Conservation (phyloP, 345 rosid genomes). For the Euphorbia lathyris region DNA sequence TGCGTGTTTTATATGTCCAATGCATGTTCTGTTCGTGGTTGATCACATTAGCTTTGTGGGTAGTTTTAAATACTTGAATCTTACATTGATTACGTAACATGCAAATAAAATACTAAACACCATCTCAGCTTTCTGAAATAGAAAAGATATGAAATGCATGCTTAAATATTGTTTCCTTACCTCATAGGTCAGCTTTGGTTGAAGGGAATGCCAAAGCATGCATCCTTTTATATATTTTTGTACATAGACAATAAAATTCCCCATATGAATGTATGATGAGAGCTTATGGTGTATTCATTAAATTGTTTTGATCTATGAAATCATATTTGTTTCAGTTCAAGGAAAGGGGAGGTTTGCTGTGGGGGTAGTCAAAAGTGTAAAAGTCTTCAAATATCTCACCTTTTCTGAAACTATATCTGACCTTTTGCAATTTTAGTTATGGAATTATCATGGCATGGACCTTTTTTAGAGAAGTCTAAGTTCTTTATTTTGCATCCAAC, state of each 20-base stretch:
- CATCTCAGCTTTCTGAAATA: not conserved
- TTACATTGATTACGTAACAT: not conserved
- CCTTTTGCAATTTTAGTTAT: not conserved
- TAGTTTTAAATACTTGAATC: not conserved
- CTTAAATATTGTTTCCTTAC: not conserved
- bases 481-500: not conserved
- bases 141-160: not conserved
- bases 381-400: no score
- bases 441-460: not conserved
- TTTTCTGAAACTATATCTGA: not conserved
- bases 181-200: not conserved
- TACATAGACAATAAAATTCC: not conserved
- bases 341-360: not conserved
- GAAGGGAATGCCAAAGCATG: not conserved
- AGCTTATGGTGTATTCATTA: not conserved
- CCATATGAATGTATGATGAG: not conserved
- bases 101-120: not conserved
- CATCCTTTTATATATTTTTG: not conserved
- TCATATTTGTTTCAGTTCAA: not conserved
- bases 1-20: not conserved
- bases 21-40: not conserved
- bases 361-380: not conserved
- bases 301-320: not conserved
- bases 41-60: not conserved
- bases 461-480: not conserved